These are phyloP conservation scores for Debaryomyces sp. DNA, from an alignment of 1,139 yeast species.

Conservation along the genomic window DNA sequence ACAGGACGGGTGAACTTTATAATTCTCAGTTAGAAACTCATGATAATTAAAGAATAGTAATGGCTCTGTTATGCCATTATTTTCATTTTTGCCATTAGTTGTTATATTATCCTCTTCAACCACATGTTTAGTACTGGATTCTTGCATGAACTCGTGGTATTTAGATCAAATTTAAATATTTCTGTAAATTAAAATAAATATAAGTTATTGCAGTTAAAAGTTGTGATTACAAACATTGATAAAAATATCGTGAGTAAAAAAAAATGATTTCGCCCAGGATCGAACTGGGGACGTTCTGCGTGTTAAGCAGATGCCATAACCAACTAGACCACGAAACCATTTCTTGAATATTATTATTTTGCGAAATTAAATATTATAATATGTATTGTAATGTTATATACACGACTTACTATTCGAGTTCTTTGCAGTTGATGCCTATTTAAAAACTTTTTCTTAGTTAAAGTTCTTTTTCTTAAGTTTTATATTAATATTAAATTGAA, in stretches of 20 bases:
- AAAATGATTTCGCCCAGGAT: constrained; percentile 16
- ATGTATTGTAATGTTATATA: not conserved
- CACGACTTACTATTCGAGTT: not conserved
- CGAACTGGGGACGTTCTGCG: constrained; percentile 99
- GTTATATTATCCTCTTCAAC: constrained; percentile 1
- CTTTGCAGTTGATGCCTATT: not conserved
- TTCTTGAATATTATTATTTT: constrained; percentile 1
- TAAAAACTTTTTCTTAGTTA: not conserved
- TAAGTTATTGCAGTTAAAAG: not conserved
- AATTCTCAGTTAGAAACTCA: constrained; percentile 50
- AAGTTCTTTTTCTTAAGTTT: not conserved
- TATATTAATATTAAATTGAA: not conserved
- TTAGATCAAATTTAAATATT: not conserved
- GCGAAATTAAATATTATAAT: not conserved
- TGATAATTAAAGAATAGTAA: constrained; percentile 65
- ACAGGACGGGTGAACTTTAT: constrained; percentile 12
- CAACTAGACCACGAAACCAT: constrained; percentile 87
- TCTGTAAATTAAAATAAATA: not conserved
- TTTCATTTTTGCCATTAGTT: constrained; percentile 1
- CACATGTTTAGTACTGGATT: constrained; percentile 18
- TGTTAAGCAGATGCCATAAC: constrained; percentile 99
- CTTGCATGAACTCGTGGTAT: constrained; percentile 10
- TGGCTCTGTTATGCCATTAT: constrained; percentile 8
- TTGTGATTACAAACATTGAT: not conserved
- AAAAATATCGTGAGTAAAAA: not conserved